Percentiles rank a stretch among this genome's conserved stretches.
These are phyloP conservation scores for Ogataea methylovora DNA, from an alignment of 805 yeast genomes.

Conservation along the genomic window DNA sequence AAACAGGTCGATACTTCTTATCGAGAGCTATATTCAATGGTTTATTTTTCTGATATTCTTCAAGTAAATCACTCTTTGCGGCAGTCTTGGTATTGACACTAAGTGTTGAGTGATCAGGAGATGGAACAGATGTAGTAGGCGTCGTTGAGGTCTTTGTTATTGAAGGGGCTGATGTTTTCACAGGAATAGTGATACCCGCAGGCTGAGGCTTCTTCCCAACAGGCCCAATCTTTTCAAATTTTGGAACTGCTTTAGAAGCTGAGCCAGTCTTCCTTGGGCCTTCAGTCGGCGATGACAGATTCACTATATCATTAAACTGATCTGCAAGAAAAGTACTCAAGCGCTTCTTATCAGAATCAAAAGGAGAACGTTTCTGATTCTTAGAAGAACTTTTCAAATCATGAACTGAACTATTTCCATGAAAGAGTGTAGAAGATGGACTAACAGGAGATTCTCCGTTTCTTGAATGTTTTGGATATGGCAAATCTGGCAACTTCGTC, in stretches of 20 bases:
- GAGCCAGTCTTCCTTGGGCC: slow-evolving; percentile 3
- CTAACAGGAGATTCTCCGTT: slow-evolving; percentile 19
- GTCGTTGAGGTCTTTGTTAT: slow-evolving; percentile 1
- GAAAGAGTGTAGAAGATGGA: slow-evolving; percentile 19
- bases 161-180: slow-evolving; percentile 6
- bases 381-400: slow-evolving; percentile 10
- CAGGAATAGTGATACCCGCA: slow-evolving; percentile 26
- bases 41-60: neutral
- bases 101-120: neutral
- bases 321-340: too few species aligned
- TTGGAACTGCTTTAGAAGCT: slow-evolving; percentile 8
- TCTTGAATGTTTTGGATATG: slow-evolving; percentile 2
- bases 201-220: slow-evolving; percentile 28
- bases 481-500: slow-evolving; percentile 8
- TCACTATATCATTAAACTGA: too few species aligned
- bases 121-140: neutral
- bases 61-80: neutral
- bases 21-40: slow-evolving; percentile 14
- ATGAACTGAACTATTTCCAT: too few species aligned
- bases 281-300: too few species aligned
- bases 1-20: slow-evolving; percentile 30
- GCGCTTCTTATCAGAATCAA: too few species aligned
- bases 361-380: too few species aligned
- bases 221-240: slow-evolving; percentile 26
- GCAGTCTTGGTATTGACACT: neutral